phyloP scores from a whole-genome alignment of 2,329 filamentous ascomycete species.

The Sporothrix pallida region DNA sequence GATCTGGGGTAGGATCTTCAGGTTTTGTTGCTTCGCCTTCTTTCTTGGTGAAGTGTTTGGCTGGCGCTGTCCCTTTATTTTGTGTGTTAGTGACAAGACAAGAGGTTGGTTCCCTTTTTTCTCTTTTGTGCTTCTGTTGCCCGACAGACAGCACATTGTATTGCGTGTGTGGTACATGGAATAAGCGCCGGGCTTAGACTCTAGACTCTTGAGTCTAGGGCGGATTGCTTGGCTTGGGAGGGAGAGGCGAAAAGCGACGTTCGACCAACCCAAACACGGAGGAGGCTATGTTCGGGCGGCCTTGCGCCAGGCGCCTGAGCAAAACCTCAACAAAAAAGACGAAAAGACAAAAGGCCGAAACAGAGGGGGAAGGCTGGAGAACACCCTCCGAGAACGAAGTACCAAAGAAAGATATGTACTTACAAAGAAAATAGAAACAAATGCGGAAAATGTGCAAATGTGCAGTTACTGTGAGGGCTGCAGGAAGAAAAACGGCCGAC shows the following conservation, averaged over 20 bases:
- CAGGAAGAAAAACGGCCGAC: background rate
- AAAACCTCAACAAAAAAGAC: conserved; percentile 18
- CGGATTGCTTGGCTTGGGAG: conserved; percentile 25
- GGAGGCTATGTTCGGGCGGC: conserved; percentile 32
- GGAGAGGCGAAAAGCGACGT: conserved; percentile 21
- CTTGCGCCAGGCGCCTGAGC: conserved; percentile 12
- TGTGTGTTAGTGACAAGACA: conserved; percentile 18
- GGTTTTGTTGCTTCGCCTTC: conserved; percentile 29
- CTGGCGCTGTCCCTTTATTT: background rate
- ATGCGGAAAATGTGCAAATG: background rate
- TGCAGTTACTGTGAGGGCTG: background rate
- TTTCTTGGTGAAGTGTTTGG: background rate
- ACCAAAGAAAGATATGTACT: background rate
- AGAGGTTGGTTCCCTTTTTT: background rate
- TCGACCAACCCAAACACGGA: conserved; percentile 25
- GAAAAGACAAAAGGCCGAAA: background rate
- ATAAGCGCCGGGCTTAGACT: conserved; percentile 34
- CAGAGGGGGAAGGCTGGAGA: background rate
- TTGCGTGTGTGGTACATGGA: conserved; percentile 1
- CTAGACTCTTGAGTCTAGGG: conserved; percentile 17
- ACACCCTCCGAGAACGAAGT: conserved; percentile 6
- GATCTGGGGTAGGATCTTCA: conserved; percentile 28
- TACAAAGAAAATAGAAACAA: background rate
- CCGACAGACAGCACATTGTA: conserved; percentile 9
- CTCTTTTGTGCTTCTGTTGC: conserved; percentile 10